phyloP scores from a whole-genome alignment of 164 flowering plant species.

The Aristolochia fimbriata region DNA sequence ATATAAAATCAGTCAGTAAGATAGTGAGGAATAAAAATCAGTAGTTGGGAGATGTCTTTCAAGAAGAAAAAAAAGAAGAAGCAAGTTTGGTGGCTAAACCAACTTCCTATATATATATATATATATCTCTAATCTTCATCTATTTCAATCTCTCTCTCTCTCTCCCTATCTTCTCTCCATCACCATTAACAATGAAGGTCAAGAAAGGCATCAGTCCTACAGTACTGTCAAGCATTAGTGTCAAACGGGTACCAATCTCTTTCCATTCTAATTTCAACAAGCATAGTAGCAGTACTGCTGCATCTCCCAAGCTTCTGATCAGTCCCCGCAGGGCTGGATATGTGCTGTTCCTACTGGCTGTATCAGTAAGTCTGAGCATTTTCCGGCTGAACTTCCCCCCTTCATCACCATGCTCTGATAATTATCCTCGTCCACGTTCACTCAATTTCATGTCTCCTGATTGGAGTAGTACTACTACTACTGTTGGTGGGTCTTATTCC shows the following conservation, averaged over 20 bases:
- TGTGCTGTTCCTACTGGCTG: conserved; percentile 9
- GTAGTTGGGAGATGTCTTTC: no score
- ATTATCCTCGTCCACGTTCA: not conserved
- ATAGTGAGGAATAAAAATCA: no score
- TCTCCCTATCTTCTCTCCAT: no score
- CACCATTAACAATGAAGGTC: not conserved
- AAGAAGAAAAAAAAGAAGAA: not conserved
- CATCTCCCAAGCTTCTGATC: not conserved
- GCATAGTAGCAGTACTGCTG: not conserved
- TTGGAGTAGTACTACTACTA: no score
- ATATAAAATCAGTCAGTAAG: no score
- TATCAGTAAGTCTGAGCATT: conserved; percentile 9
- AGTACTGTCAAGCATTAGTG: not conserved
- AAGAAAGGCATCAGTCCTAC: not conserved
- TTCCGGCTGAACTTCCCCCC: conserved; percentile 6
- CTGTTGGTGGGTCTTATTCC: not conserved
- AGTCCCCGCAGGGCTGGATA: conserved; percentile 5
- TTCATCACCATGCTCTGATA: conserved; percentile 2
- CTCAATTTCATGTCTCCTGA: not conserved
- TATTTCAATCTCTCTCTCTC: not conserved
- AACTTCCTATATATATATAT: not conserved
- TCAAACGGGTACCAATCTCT: conserved; percentile 1
- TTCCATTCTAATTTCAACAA: not conserved
- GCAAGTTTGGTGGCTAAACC: conserved; percentile 2
- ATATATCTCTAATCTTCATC: not conserved